Base-by-base conservation (phyloP, 1,139 yeast genomes). In the Geotrichum candidum region DNA sequence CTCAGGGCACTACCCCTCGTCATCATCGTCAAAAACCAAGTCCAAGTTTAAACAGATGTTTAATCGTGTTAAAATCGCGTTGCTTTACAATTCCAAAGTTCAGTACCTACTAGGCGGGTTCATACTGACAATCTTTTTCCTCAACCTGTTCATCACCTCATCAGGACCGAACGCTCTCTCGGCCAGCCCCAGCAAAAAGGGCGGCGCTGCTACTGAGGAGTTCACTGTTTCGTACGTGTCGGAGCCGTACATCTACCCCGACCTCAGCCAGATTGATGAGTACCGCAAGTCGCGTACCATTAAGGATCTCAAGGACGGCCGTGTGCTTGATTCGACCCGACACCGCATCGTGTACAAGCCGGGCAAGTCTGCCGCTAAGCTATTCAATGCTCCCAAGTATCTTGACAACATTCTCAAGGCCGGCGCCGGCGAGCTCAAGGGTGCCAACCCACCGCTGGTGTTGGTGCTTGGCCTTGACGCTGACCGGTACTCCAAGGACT, bases 391-490 rank as follows among this genome's bases (percentile, higher is more conserved):
- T 2, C 54, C 51, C 27, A 50, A 29, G 13, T 31, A 54, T 15
- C 52, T 60, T 22, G 57, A 53, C 41, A 51, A 54, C 18, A 18
- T 53, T 33, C 52, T 57, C 4, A 45, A 48, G 18, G 41, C 41
- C 18, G 50, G 53, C 11, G 58, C 57, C 13, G 27, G 38, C 27
- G 64, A 62, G 41, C 51, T 55, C 18, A 48, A 55, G 18, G 58
- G 56, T 25, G 59, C 59, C 3, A 51, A 57, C 48, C 64, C 64
- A 5, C 61, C 63, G 2, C 25, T 71, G 23, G 70, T 71, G 18
- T 60, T 71, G 53, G 73, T 71, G n/a, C 61, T 68, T 3, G 73
- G 73, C 7, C 65, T 71, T 33, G 70, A 69, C 58, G 65, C 70
- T 5, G 70, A 69, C 50, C 59, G 68, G 22, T 67, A 66, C 55